Evolutionary conservation across 139 green algal genomes (phyloP).

Genomic region (Bryopsis sp.): DNA sequence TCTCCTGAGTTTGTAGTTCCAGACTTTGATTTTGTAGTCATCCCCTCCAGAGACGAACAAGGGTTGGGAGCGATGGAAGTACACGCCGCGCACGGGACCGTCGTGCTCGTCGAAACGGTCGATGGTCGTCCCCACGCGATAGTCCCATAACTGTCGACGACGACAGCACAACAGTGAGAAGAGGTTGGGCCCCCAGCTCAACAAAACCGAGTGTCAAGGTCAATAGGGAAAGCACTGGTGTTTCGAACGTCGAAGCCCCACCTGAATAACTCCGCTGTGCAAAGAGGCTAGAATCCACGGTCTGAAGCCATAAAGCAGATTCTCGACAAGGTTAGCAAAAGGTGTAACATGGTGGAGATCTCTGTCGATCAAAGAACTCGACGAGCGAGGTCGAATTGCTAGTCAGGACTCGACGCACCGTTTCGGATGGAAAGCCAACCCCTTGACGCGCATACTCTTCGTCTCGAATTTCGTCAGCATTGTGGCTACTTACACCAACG

Average conservation of each 20-base stretch:
- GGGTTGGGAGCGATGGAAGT: slow-evolving; percentile 95
- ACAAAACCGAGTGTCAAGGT: background rate
- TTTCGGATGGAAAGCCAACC: slow-evolving; percentile 95
- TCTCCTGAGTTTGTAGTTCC: slow-evolving; percentile 96
- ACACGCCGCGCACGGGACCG: slow-evolving; percentile 89
- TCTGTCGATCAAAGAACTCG: background rate
- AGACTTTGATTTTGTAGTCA: slow-evolving; percentile 98
- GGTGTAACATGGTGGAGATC: slow-evolving; percentile 7
- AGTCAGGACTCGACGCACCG: slow-evolving; percentile 35
- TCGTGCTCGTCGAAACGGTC: slow-evolving; percentile 99
- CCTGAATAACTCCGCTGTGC: slow-evolving; percentile 97
- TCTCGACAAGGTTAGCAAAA: slow-evolving; percentile 8
- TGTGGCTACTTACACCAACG: background rate
- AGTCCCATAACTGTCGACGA: slow-evolving; percentile 93
- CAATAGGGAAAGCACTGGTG: background rate
- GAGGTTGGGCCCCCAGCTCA: background rate
- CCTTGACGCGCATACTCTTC: slow-evolving; percentile 96
- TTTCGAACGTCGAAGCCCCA: slow-evolving; percentile 18
- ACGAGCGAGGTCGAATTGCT: background rate
- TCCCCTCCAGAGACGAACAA: slow-evolving; percentile 98
- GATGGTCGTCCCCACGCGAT: slow-evolving; percentile 98
- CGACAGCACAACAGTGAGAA: no score
- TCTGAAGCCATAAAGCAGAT: slow-evolving; percentile 22
- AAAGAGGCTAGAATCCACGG: slow-evolving; percentile 98
- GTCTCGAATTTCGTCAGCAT: slow-evolving; percentile 92